Evolutionary conservation across 768 basidiomycete species (phyloP), one percentile per base, ranked within the genome.

Genomic region (Suillus ampliporus): DNA sequence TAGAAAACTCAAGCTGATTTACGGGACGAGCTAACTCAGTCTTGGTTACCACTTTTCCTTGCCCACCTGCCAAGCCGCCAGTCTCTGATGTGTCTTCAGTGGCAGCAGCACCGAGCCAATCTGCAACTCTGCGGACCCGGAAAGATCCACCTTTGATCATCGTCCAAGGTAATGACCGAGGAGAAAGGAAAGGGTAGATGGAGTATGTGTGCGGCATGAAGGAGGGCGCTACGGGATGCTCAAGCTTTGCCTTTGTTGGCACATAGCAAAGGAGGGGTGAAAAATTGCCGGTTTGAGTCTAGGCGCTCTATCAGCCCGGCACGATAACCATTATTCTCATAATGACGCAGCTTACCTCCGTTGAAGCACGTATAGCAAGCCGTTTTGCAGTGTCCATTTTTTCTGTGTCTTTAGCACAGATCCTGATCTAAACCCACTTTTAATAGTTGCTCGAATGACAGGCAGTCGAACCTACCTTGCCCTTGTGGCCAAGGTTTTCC

Each of bases 101-200:
- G 35, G 70, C 64, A 54, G 72, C 66, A 19, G 72, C 63, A 40
- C 77, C 76, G 41, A 89, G 79, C 86, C 86, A 90, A 67, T 89
- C 84, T 14, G 82, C 83, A 15, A 91, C 83, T 54, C 84, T 81
- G 52, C 90, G 83, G 51, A 89, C 70, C 54, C 91, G 82, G 69
- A 89, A 90, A 31, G 81, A 75, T 62, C 78, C 76, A 43, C 76
- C 76, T 11, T 78, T 64, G 23, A 75, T 75, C 66, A 80, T 75
- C 43, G 77, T 82, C 80, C 84, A 86, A 8, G 83, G 81, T 41
- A 84, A 71, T 11, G 82, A 69, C 17, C 79, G 83, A 13, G 83
- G 77, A 1, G 84, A 75, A 7, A 84, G 67, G 68, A 90, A 90
- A 0, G 91, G 91, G 72, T 87, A 93, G 43, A 90, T 65, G n/a